Evolutionary conservation across 306 rosid species (phyloP).

Genomic region (Quercus cerris): DNA sequence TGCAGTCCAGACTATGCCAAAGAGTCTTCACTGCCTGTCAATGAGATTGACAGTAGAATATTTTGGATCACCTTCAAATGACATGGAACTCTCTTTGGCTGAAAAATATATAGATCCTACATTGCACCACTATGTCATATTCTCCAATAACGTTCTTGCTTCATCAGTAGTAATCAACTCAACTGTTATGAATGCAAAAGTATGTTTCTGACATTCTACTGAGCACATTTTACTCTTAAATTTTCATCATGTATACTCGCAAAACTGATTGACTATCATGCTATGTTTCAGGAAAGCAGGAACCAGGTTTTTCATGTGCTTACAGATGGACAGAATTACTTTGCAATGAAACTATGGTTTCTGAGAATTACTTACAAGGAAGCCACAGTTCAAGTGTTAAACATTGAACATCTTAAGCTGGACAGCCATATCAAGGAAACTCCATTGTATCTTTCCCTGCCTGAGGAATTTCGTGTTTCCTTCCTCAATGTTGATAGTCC

Average conservation of each 20-base stretch:
- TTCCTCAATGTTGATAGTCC: conserved; percentile 42
- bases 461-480: conserved; percentile 84
- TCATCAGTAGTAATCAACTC: conserved; percentile 90
- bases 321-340: conserved; percentile 85
- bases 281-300: conserved; percentile 64
- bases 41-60: conserved; percentile 91
- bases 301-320: conserved; percentile 89
- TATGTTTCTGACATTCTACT: conserved; percentile 35
- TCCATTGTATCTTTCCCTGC: conserved; percentile 40
- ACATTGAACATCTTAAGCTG: conserved; percentile 62
- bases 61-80: conserved; percentile 55
- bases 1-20: conserved; percentile 94
- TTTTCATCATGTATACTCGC: conserved; percentile 6
- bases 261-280: conserved; percentile 31
- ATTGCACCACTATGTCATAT: conserved; percentile 71
- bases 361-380: conserved; percentile 59
- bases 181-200: conserved; percentile 71
- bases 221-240: conserved; percentile 11
- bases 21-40: conserved; percentile 88
- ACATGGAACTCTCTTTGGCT: conserved; percentile 40
- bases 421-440: conserved; percentile 32
- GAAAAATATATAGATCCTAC: conserved; percentile 67
- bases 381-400: conserved; percentile 74
- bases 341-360: conserved; percentile 91
- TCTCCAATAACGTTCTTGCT: conserved; percentile 86